These are phyloP conservation scores for Podospora tetraspora DNA, from an alignment of 495 filamentous ascomycete genomes.

Conservation along the genomic window DNA sequence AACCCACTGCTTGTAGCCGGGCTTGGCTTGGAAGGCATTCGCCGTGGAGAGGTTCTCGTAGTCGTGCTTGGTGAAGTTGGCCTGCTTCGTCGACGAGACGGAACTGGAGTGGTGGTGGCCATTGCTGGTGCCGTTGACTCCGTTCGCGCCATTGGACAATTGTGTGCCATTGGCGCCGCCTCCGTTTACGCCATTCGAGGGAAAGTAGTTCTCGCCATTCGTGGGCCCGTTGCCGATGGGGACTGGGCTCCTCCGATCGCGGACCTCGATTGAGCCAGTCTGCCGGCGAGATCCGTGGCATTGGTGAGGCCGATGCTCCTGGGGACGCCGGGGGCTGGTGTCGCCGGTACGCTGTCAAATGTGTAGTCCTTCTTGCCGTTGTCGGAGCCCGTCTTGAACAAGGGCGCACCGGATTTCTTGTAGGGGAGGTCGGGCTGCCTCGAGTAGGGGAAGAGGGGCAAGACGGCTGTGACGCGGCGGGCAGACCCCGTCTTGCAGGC, in stretches of 20 bases:
- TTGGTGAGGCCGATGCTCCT: slow-evolving; percentile 59
- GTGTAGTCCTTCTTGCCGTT: slow-evolving; percentile 64
- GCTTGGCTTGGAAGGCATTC: slow-evolving; percentile 72
- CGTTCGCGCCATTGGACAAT: slow-evolving; percentile 22
- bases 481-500: slow-evolving; percentile 97
- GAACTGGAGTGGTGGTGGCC: slow-evolving; percentile 20
- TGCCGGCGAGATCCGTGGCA: slow-evolving; percentile 62
- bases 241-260: slow-evolving; percentile 20
- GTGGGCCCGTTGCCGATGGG: slow-evolving; percentile 20
- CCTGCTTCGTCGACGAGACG: slow-evolving; percentile 16
- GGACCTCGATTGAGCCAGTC: slow-evolving; percentile 47
- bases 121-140: slow-evolving; percentile 29
- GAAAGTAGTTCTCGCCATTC: slow-evolving; percentile 21
- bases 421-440: slow-evolving; percentile 94
- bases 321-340: slow-evolving; percentile 64
- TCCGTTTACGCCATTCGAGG: slow-evolving; percentile 22
- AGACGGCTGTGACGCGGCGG: slow-evolving; percentile 82
- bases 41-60: slow-evolving; percentile 50
- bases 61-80: slow-evolving; percentile 51
- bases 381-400: slow-evolving; percentile 60
- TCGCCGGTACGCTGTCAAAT: slow-evolving; percentile 87
- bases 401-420: slow-evolving; percentile 85
- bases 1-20: slow-evolving; percentile 97
- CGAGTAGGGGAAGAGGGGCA: slow-evolving; percentile 94
- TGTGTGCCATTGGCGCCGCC: slow-evolving; percentile 33